A percentile compares a stretch with the other conserved stretches of the same genome.
Evolutionary conservation across 1,284 basidiomycete species (phyloP).

Genomic region (Afroboletus lepidellus): DNA sequence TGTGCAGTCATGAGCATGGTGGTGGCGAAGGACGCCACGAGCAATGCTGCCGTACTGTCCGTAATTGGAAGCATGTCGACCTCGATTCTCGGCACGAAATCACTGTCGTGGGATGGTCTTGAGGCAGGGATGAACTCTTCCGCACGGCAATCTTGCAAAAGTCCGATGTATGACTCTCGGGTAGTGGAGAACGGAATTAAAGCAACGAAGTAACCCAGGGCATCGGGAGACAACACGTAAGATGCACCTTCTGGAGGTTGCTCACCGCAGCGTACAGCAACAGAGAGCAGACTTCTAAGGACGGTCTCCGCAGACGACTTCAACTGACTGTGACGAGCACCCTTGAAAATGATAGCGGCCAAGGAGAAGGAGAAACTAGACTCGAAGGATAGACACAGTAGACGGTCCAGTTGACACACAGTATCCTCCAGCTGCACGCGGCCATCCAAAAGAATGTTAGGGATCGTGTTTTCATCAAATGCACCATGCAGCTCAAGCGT

Average conservation of each 20-base stretch:
- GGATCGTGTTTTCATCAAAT: slow-evolving; percentile 55
- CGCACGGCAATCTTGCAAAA: slow-evolving; percentile 63
- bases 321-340: slow-evolving; percentile 69
- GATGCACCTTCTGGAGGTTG: slow-evolving; percentile 39
- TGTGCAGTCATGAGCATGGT: slow-evolving; percentile 79
- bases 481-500: slow-evolving; percentile 61
- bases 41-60: slow-evolving; percentile 68
- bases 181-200: slow-evolving; percentile 71
- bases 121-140: slow-evolving; percentile 45
- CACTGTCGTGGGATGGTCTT: slow-evolving; percentile 44
- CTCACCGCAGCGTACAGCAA: slow-evolving; percentile 51
- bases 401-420: slow-evolving; percentile 69
- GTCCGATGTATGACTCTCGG: slow-evolving; percentile 49
- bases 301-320: slow-evolving; percentile 57
- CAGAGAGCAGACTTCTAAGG: slow-evolving; percentile 55
- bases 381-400: slow-evolving; percentile 77
- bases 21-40: slow-evolving; percentile 73
- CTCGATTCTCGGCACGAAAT: slow-evolving; percentile 53
- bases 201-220: slow-evolving; percentile 80
- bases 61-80: slow-evolving; percentile 59
- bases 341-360: slow-evolving; percentile 82
- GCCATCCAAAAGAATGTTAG: slow-evolving; percentile 62
- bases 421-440: slow-evolving; percentile 67
- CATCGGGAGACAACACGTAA: slow-evolving; percentile 53
- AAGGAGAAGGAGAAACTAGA: slow-evolving; percentile 80